These are phyloP conservation scores for Mortierella sp. DNA, from an alignment of 371 early-diverging fungal genomes.

Conservation along the genomic window DNA sequence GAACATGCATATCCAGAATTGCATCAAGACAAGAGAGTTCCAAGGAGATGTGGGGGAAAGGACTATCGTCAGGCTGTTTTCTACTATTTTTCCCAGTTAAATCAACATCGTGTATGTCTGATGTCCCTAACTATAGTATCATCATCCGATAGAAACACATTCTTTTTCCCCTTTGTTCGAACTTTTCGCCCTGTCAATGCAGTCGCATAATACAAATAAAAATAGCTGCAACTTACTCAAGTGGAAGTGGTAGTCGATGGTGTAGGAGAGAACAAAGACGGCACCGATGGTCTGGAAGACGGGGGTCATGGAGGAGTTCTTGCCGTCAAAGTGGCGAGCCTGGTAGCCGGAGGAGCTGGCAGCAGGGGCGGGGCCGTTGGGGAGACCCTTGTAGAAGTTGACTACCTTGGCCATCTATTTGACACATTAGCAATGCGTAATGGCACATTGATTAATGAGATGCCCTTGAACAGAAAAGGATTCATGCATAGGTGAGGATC, in stretches of 20 bases:
- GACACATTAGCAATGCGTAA: not conserved
- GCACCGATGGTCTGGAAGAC: slow-evolving; percentile 65
- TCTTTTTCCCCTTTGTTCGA: slow-evolving; percentile 45
- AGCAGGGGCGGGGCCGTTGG: slow-evolving; percentile 41
- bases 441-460: not conserved
- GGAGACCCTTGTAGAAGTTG: slow-evolving; percentile 53
- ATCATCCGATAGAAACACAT: slow-evolving; percentile 27
- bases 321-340: slow-evolving; percentile 76
- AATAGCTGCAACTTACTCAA: slow-evolving; percentile 62
- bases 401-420: slow-evolving; percentile 53
- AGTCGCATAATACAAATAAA: slow-evolving; percentile 3
- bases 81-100: slow-evolving; percentile 28
- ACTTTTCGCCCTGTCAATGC: too few species aligned
- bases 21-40: too few species aligned
- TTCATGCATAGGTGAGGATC: not conserved
- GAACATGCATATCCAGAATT: too few species aligned
- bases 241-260: slow-evolving; percentile 78
- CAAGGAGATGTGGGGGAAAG: too few species aligned
- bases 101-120: slow-evolving; percentile 32
- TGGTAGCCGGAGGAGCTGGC: slow-evolving; percentile 60
- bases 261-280: slow-evolving; percentile 65
- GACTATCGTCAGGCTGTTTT: slow-evolving; percentile 23
- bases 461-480: not conserved
- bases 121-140: slow-evolving; percentile 38
- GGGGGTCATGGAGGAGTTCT: slow-evolving; percentile 69